phyloP scores from a whole-genome alignment of 2,329 filamentous ascomycete species.

The Diaporthe sp. region DNA sequence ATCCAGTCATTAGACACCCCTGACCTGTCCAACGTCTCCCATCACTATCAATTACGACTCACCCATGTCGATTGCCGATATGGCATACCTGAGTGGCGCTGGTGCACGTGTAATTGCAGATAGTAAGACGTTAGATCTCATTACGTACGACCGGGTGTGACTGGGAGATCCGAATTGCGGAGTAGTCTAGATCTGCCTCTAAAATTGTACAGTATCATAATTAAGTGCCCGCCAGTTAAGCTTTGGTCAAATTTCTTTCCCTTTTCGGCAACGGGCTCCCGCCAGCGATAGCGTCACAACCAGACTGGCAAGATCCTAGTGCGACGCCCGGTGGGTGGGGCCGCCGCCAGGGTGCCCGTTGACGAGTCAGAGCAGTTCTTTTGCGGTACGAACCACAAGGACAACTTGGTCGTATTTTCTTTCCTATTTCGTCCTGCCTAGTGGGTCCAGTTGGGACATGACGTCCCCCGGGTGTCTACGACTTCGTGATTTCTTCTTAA shows the following conservation, averaged over 20 bases:
- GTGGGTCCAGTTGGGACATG: background rate
- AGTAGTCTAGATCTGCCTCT: background rate
- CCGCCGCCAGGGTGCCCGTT: background rate
- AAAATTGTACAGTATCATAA: background rate
- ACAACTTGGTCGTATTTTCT: slow-evolving; percentile 14
- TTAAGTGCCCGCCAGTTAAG: background rate
- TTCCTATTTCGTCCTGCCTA: background rate
- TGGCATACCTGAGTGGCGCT: background rate
- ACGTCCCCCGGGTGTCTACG: background rate
- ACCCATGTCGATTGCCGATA: background rate
- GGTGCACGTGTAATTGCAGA: background rate
- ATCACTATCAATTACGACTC: background rate
- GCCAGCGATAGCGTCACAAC: background rate
- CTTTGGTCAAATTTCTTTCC: slow-evolving; percentile 22
- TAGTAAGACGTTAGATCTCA: background rate
- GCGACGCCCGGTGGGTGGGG: background rate
- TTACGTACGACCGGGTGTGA: slow-evolving; percentile 4
- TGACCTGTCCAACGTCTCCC: background rate
- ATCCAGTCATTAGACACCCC: background rate
- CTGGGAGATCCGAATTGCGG: slow-evolving; percentile 1
- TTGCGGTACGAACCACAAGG: too few relatives aligned
- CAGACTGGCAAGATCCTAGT: background rate
- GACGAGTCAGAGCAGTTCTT: slow-evolving; percentile 4
- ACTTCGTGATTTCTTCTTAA: background rate
- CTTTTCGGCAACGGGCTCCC: background rate